phyloP scores from a whole-genome alignment of 495 filamentous ascomycete species.

The Pyronema domesticum region DNA sequence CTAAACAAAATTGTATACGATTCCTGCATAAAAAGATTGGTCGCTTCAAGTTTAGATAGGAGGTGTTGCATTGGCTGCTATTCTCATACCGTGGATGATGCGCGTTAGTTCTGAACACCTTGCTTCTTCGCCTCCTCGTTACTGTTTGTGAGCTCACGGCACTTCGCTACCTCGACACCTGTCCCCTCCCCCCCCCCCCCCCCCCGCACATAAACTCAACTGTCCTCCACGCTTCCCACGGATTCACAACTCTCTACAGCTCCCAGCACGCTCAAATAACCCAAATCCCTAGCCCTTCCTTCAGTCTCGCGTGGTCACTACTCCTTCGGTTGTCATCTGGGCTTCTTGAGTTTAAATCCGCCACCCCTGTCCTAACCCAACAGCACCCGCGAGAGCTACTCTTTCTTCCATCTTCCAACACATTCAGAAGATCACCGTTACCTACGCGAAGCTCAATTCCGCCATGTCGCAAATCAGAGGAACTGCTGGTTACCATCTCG shows the following conservation, averaged over 20 bases:
- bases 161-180: background rate
- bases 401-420: background rate
- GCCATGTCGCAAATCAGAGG: conserved; percentile 91
- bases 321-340: background rate
- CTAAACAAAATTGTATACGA: background rate
- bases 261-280: background rate
- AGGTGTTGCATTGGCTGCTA: background rate
- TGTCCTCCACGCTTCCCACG: background rate
- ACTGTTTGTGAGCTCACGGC: background rate
- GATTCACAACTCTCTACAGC: background rate
- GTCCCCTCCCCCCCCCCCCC: background rate
- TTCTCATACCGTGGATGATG: background rate
- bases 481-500: conserved; percentile 88
- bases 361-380: background rate
- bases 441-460: conserved; percentile 2
- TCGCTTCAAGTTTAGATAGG: background rate
- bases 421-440: too few relatives aligned
- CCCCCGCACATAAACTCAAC: too few relatives aligned
- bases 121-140: conserved; percentile 3
- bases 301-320: background rate
- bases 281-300: background rate
- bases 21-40: background rate
- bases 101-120: conserved; percentile 4
- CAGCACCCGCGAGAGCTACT: background rate
- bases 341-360: background rate